These are phyloP conservation scores for Cyberlindnera amylophila DNA, from an alignment of 805 yeast genomes.

Conservation along the genomic window DNA sequence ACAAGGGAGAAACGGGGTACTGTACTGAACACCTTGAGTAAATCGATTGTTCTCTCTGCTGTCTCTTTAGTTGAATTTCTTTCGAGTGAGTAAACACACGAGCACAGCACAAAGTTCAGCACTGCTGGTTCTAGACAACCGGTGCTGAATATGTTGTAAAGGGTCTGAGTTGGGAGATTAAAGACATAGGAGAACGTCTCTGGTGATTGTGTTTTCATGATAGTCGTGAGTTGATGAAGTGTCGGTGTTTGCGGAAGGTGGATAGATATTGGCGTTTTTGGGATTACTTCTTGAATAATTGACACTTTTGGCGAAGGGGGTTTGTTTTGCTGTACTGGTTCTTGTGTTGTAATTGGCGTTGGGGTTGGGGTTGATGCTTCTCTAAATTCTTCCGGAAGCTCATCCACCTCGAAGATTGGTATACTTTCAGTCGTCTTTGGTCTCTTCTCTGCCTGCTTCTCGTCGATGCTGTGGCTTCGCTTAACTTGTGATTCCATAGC, in stretches of 20 bases:
- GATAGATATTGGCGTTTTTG: no score
- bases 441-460: constrained; percentile 35
- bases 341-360: no score
- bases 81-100: constrained; percentile 24
- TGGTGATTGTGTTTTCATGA: constrained; percentile 32
- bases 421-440: constrained; percentile 23
- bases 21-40: no score
- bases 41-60: no score
- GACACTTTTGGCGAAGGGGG: constrained; percentile 1
- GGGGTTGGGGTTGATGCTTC: not conserved
- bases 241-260: constrained; percentile 44
- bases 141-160: constrained; percentile 32
- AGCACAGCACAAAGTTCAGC: constrained; percentile 44
- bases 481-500: constrained; percentile 16
- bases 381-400: constrained; percentile 37
- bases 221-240: constrained; percentile 41
- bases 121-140: constrained; percentile 50
- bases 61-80: no score
- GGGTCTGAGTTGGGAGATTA: constrained; percentile 25
- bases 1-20: no score
- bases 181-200: constrained; percentile 38
- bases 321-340: no score
- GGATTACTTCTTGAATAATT: not conserved
- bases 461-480: constrained; percentile 49
- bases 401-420: constrained; percentile 40